phyloP scores from a whole-genome alignment of 2,329 filamentous ascomycete species.

The Ophiostoma angusticollis region DNA sequence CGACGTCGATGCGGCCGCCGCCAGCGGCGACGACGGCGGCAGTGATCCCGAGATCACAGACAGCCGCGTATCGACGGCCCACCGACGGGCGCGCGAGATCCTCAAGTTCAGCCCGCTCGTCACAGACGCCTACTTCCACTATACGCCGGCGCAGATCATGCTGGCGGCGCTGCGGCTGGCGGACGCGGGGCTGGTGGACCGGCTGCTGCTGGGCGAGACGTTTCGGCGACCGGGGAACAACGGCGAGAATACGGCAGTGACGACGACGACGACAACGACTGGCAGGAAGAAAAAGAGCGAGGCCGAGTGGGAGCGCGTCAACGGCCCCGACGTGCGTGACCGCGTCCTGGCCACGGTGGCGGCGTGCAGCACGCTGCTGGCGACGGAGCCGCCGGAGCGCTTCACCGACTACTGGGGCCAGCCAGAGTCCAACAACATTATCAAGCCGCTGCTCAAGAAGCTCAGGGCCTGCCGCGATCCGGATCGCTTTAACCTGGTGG shows the following conservation, averaged over 20 bases:
- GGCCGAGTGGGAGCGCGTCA: slow-evolving; percentile 16
- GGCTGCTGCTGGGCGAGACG: slow-evolving; percentile 31
- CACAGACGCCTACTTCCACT: slow-evolving; percentile 95
- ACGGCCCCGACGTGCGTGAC: slow-evolving; percentile 24
- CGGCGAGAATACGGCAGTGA: slow-evolving; percentile 15
- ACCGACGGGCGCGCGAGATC: slow-evolving; percentile 58
- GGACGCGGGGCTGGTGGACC: slow-evolving; percentile 49
- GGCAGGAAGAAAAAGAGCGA: slow-evolving; percentile 9
- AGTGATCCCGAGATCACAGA: neutral
- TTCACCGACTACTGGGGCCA: slow-evolving; percentile 41
- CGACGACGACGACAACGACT: slow-evolving; percentile 11
- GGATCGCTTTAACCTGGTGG: slow-evolving; percentile 59
- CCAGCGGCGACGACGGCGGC: neutral
- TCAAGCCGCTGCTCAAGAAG: slow-evolving; percentile 52
- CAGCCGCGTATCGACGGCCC: slow-evolving; percentile 44
- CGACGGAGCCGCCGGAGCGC: slow-evolving; percentile 43
- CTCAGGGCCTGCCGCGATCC: slow-evolving; percentile 63
- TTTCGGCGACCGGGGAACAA: slow-evolving; percentile 19
- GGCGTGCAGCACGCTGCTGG: slow-evolving; percentile 40
- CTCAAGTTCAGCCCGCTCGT: slow-evolving; percentile 71
- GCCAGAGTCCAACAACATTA: slow-evolving; percentile 34
- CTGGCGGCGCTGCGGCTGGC: slow-evolving; percentile 66
- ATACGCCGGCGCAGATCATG: slow-evolving; percentile 88
- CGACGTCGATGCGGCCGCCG: slow-evolving; percentile 37
- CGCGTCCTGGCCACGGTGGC: slow-evolving; percentile 38